A percentile compares a stretch with the other conserved stretches of the same genome.
These are phyloP conservation scores for Candida hungchunana DNA, from an alignment of 805 yeast species.

Conservation along the genomic window DNA sequence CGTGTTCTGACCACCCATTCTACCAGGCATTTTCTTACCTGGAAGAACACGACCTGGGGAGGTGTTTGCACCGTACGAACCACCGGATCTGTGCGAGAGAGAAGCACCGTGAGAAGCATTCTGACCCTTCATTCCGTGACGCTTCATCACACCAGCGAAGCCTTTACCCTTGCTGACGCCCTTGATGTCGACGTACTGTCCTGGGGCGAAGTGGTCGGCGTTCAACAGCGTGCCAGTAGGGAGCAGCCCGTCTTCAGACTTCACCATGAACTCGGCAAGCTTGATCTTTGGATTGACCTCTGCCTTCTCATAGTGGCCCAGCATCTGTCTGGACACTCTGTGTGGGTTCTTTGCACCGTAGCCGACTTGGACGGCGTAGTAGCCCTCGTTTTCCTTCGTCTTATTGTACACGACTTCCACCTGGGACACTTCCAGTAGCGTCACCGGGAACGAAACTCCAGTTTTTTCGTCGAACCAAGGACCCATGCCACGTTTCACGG, in stretches of 20 bases:
- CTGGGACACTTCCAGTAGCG: conserved; percentile 81
- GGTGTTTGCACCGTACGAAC: conserved; percentile 94
- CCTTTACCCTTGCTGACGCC: conserved; percentile 92
- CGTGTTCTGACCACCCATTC: conserved; percentile 76
- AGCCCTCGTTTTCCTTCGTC: conserved; percentile 71
- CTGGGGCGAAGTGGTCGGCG: conserved; percentile 80
- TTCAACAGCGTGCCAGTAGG: conserved; percentile 73
- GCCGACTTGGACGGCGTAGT: conserved; percentile 83
- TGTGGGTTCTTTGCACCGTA: conserved; percentile 63
- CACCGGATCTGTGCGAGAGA: conserved; percentile 88
- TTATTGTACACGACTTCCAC: conserved; percentile 80
- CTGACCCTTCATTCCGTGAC: conserved; percentile 85
- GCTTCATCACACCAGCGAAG: conserved; percentile 96
- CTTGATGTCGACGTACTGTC: conserved; percentile 79
- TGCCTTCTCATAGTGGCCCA: conserved; percentile 77
- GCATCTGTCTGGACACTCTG: conserved; percentile 58
- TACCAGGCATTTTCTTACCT: conserved; percentile 98
- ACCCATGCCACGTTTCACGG: conserved; percentile 86
- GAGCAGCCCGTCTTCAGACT: conserved; percentile 57
- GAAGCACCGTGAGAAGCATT: conserved; percentile 96
- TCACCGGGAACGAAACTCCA: conserved; percentile 75
- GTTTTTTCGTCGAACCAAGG: conserved; percentile 64
- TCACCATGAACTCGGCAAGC: conserved; percentile 76
- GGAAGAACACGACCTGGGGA: conserved; percentile 95
- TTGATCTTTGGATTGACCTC: conserved; percentile 78